Evolutionary conservation across 83 land plant species (phyloP), one percentile per base, ranked within the genome.

Genomic region (Larix sibirica): DNA sequence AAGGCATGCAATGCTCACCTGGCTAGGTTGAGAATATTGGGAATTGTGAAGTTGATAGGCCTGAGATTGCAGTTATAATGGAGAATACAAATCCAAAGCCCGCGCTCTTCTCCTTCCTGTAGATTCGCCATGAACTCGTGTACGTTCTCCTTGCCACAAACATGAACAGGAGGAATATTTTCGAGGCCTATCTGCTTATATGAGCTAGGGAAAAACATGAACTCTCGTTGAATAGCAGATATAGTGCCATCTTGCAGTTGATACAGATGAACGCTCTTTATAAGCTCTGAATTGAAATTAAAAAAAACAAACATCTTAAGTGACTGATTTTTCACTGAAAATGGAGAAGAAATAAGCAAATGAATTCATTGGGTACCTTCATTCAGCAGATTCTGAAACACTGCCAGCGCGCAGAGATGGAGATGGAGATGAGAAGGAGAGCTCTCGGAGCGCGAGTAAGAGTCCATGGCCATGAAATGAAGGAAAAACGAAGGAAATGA

Each of bases 321-420:
- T 6, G 69, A 24, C 70, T 26, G 70, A 2, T 10, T 14, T 8
- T 67, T 7, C 12, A 67, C 23, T 66, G 13, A 66, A 66, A 66
- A 10, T 54, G 3, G 13, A 54, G 58, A 54, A 54, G 3, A 54
- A 54, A 54, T 12, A 54, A 54, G 14, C 14, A 54, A 21, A 65
- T n/a, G 68, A 21, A 2, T 24, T 4, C 13, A 26, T 31, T 8
- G 5, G 16, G 16, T 28, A 67, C 70, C 70, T 67, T 31, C 36
- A 13, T 67, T 67, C 17, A 67, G 70, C 31, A 67, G 70, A 67
- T 67, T 67, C 70, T 67, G 70, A 24, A 26, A 67, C 36, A 67
- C 70, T 26, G 36, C 70, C 16, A 67, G 38, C 16, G 36, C 70
- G 26, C 70, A 67, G 16, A 67, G 36, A 13, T 67, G 38, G 31